Evolutionary conservation across 2,329 filamentous ascomycete genomes (phyloP).

Genomic region (Pseudogymnoascus sp.): DNA sequence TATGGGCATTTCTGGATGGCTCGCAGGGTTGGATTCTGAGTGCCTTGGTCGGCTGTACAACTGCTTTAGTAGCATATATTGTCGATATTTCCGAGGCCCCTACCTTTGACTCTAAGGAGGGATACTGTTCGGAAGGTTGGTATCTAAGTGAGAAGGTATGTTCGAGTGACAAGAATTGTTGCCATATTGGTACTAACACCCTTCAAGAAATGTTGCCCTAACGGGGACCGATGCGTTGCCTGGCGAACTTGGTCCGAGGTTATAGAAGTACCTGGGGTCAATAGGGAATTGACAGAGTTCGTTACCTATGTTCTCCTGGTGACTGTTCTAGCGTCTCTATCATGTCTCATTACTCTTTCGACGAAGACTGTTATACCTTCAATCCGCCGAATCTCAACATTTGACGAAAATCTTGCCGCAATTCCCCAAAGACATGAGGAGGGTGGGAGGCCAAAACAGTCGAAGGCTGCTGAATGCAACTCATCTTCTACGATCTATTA

Average conservation of each 20-base stretch:
- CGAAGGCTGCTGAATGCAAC: constrained; percentile 16
- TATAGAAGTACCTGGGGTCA: constrained; percentile 24
- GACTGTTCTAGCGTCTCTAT: constrained; percentile 56
- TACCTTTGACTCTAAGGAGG: constrained; percentile 85
- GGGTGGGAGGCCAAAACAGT: constrained; percentile 32
- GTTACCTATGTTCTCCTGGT: constrained; percentile 65
- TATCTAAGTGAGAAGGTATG: constrained; percentile 60
- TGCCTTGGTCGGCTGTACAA: constrained; percentile 77
- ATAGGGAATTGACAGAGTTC: constrained; percentile 57
- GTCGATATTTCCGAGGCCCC: constrained; percentile 80
- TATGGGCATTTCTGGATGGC: constrained; percentile 71
- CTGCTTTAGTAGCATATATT: constrained; percentile 76
- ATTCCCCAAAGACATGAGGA: constrained; percentile 35
- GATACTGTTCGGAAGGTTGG: constrained; percentile 68
- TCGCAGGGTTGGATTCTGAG: constrained; percentile 92
- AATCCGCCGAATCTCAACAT: constrained; percentile 71
- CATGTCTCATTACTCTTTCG: constrained; percentile 72
- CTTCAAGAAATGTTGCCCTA: constrained; percentile 45
- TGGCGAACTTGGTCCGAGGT: constrained; percentile 55
- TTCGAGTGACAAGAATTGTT: neutral
- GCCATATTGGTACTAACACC: neutral
- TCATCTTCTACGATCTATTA: constrained; percentile 82
- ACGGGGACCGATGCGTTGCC: constrained; percentile 44
- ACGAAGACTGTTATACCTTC: constrained; percentile 95
- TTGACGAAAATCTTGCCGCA: constrained; percentile 88